A percentile compares a stretch with the other conserved stretches of the same genome.
These are phyloP conservation scores for Talaromyces stipitatus DNA, from an alignment of 495 filamentous ascomycete genomes.

Conservation along the genomic window DNA sequence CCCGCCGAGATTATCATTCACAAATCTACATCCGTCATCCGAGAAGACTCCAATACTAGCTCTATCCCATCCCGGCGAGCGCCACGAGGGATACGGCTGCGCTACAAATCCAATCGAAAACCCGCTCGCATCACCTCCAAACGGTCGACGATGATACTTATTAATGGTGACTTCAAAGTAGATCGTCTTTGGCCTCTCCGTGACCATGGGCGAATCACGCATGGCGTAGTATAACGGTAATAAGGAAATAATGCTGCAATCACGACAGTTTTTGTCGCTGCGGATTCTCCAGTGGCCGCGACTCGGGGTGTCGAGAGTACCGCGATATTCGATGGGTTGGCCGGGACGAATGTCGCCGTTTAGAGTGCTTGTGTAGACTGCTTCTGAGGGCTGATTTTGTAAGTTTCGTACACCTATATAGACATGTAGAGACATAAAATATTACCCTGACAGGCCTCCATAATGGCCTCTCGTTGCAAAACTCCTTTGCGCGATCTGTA, in stretches of 20 bases:
- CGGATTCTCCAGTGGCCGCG: constrained; percentile 40
- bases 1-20: constrained; percentile 83
- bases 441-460: constrained; percentile 37
- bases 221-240: constrained; percentile 70
- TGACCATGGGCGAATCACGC: constrained; percentile 57
- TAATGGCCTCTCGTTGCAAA: constrained; percentile 60
- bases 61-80: constrained; percentile 87
- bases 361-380: constrained; percentile 32
- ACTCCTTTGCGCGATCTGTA: constrained; percentile 58
- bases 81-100: constrained; percentile 78
- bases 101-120: constrained; percentile 73
- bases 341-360: constrained; percentile 37
- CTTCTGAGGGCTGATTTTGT: constrained; percentile 20
- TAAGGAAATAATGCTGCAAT: constrained; percentile 50
- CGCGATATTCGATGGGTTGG: constrained; percentile 39
- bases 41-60: constrained; percentile 80
- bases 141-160: constrained; percentile 15
- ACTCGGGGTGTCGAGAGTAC: constrained; percentile 23
- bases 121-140: constrained; percentile 44
- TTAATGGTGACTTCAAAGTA: constrained; percentile 73
- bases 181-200: constrained; percentile 47
- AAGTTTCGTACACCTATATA: neutral
- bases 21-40: constrained; percentile 81
- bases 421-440: neutral
- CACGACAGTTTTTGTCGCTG: constrained; percentile 21